A percentile compares a stretch with the other conserved stretches of the same genome.
These are phyloP conservation scores for Talaromyces sp. DNA, from an alignment of 2,329 filamentous ascomycete genomes.

Conservation along the genomic window DNA sequence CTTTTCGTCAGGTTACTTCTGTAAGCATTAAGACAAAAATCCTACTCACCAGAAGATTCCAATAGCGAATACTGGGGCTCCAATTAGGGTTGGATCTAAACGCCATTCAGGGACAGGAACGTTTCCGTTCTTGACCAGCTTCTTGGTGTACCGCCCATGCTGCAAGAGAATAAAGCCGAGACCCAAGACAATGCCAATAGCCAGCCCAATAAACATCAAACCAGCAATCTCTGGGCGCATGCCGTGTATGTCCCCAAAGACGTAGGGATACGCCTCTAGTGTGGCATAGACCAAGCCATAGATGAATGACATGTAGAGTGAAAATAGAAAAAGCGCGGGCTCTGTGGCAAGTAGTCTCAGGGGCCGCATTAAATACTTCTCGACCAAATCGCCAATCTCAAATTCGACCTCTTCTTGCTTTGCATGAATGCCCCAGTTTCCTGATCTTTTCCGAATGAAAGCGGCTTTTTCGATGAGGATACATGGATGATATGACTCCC, in stretches of 20 bases:
- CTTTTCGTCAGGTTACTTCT: not conserved
- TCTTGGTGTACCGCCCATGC: slow-evolving; percentile 26
- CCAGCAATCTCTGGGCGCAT: slow-evolving; percentile 26
- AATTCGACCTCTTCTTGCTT: slow-evolving; percentile 51
- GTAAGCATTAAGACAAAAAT: not conserved
- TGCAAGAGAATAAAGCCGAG: slow-evolving; percentile 24
- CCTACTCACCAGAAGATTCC: slow-evolving; percentile 30
- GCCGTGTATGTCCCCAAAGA: slow-evolving; percentile 26
- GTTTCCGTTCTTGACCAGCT: slow-evolving; percentile 26
- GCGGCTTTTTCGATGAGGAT: slow-evolving; percentile 50
- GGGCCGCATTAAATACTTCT: slow-evolving; percentile 46
- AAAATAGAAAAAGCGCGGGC: slow-evolving; percentile 35
- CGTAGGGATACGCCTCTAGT: slow-evolving; percentile 25
- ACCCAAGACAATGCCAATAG: slow-evolving; percentile 27
- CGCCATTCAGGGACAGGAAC: slow-evolving; percentile 32
- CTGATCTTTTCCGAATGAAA: slow-evolving; percentile 45
- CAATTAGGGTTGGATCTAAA: slow-evolving; percentile 27
- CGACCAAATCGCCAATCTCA: slow-evolving; percentile 45
- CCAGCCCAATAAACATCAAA: slow-evolving; percentile 28
- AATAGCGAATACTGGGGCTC: slow-evolving; percentile 28
- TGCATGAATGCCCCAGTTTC: slow-evolving; percentile 56
- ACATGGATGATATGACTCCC: slow-evolving; percentile 51
- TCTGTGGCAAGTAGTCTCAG: slow-evolving; percentile 38
- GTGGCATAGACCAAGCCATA: slow-evolving; percentile 27
- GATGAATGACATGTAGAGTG: slow-evolving; percentile 30